Percentiles rank a stretch among this genome's conserved stretches.
Conservation (phyloP, 2,329 filamentous ascomycete species). For the Epichloe amarillans region DNA sequence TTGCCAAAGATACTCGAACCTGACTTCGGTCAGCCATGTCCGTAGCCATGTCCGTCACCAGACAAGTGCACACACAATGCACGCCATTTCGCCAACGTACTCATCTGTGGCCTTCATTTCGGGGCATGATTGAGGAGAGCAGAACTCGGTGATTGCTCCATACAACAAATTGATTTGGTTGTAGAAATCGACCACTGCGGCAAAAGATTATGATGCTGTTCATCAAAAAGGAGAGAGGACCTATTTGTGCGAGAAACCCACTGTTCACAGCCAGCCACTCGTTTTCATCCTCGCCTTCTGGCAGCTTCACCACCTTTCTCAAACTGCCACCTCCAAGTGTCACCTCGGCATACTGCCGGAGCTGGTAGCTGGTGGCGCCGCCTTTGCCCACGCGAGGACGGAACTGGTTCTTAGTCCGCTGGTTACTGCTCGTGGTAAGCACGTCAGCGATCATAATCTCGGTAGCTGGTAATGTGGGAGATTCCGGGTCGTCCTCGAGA, state of each 20-base stretch:
- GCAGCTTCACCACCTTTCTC: slow-evolving; percentile 90
- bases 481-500: slow-evolving; percentile 13
- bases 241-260: slow-evolving; percentile 28
- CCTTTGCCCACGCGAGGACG: slow-evolving; percentile 80
- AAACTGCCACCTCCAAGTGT: slow-evolving; percentile 90
- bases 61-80: neutral
- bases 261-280: slow-evolving; percentile 98
- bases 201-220: neutral
- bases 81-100: slow-evolving; percentile 31
- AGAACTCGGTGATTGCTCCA: slow-evolving; percentile 97
- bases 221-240: neutral
- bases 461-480: slow-evolving; percentile 10
- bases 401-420: slow-evolving; percentile 81
- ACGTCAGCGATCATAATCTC: slow-evolving; percentile 18
- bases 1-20: slow-evolving; percentile 98
- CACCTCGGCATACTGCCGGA: slow-evolving; percentile 95
- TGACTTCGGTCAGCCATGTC: slow-evolving; percentile 19
- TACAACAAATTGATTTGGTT: slow-evolving; percentile 99
- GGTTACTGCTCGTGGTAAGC: slow-evolving; percentile 36
- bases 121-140: slow-evolving; percentile 89
- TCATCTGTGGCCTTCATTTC: slow-evolving; percentile 99
- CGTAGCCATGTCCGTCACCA: neutral
- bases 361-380: slow-evolving; percentile 75
- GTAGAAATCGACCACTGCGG: slow-evolving; percentile 94
- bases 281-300: slow-evolving; percentile 93